phyloP scores from a whole-genome alignment of 441 rosid genomes.

The Theobroma grandiflorum region DNA sequence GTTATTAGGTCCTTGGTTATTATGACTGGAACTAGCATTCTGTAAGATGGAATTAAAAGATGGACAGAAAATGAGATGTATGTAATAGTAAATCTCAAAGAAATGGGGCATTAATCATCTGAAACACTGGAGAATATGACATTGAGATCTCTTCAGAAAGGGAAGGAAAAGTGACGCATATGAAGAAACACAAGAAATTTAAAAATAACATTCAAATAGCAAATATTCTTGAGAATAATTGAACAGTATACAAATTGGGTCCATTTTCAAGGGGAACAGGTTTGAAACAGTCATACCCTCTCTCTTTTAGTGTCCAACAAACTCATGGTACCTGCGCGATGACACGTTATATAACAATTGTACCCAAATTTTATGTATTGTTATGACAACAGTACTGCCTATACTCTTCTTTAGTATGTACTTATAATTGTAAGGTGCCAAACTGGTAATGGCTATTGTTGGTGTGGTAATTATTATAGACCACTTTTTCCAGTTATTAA shows the following conservation, averaged over 20 bases:
- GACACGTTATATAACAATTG: too few species aligned
- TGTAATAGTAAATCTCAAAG: too few species aligned
- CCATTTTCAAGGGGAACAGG: neutral
- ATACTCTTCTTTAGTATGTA: too few species aligned
- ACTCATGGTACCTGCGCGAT: too few species aligned
- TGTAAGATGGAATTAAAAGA: conserved; percentile 18
- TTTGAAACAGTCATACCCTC: neutral
- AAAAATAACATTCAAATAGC: conserved; percentile 1
- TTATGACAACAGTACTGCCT: too few species aligned
- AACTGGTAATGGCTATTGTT: neutral
- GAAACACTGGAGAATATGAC: neutral
- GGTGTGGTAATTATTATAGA: neutral
- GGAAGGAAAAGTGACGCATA: neutral
- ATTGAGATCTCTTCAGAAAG: neutral
- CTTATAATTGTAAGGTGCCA: neutral
- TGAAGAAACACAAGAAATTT: conserved; percentile 13
- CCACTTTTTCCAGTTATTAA: neutral
- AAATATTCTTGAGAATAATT: neutral
- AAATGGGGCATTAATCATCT: too few species aligned
- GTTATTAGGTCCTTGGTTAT: conserved; percentile 39
- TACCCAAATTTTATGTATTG: too few species aligned
- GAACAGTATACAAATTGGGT: neutral
- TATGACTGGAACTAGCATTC: conserved; percentile 40
- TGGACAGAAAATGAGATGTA: neutral
- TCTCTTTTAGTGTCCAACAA: neutral